Evolutionary conservation across 2,329 filamentous ascomycete genomes (phyloP).

Genomic region (Hypoxylon sp.): DNA sequence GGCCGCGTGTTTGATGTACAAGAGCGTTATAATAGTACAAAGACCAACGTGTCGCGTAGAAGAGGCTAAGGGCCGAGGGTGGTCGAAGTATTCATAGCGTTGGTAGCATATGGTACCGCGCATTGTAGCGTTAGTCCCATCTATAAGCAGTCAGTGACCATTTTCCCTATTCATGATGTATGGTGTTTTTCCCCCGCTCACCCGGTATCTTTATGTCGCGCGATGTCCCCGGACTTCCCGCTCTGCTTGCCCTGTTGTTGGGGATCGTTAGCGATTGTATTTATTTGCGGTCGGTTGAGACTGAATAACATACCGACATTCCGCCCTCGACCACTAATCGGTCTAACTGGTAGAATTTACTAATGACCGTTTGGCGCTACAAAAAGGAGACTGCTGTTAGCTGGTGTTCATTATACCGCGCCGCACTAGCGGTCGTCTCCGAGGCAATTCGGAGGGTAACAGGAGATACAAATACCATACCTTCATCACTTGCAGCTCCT

Average conservation of each 20-base stretch:
- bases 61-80: slow-evolving; percentile 16
- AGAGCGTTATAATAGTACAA: slow-evolving; percentile 40
- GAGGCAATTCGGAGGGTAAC: not conserved
- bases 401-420: slow-evolving; percentile 2
- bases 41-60: slow-evolving; percentile 1
- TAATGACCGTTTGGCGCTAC: slow-evolving; percentile 94
- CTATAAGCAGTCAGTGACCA: slow-evolving; percentile 42
- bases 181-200: slow-evolving; percentile 63
- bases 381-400: slow-evolving; percentile 21
- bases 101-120: slow-evolving; percentile 4
- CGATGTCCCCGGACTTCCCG: slow-evolving; percentile 75
- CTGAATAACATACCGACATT: slow-evolving; percentile 73
- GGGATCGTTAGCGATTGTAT: slow-evolving; percentile 5
- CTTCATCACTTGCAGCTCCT: slow-evolving; percentile 92
- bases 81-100: slow-evolving; percentile 2
- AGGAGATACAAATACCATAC: slow-evolving; percentile 62
- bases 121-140: slow-evolving; percentile 50
- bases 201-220: slow-evolving; percentile 85
- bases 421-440: slow-evolving; percentile 4
- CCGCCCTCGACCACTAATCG: slow-evolving; percentile 92
- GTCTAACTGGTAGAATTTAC: slow-evolving; percentile 94
- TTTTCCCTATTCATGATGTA: not conserved
- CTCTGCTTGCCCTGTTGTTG: slow-evolving; percentile 75
- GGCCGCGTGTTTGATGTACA: slow-evolving; percentile 42
- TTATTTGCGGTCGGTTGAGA: not conserved